Conservation (phyloP, 257 asterid genomes). For the Coffea eugenioides region DNA sequence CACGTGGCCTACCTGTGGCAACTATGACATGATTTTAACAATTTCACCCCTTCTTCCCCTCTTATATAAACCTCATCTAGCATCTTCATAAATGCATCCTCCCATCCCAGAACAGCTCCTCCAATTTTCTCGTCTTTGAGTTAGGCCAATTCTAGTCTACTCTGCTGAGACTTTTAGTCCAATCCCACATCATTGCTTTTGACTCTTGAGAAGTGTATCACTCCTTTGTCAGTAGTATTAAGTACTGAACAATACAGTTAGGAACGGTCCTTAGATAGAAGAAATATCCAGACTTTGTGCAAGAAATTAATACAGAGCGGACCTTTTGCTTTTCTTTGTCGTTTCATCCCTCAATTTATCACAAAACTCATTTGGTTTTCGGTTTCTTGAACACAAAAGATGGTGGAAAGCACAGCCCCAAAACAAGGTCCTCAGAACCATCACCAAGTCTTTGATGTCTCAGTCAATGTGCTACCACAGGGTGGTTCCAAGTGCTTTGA, state of each 20-base stretch:
- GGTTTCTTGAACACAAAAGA: slow-evolving; percentile 31
- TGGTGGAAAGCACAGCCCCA: slow-evolving; percentile 34
- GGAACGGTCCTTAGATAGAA: neutral
- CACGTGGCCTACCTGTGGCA: slow-evolving; percentile 13
- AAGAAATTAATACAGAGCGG: neutral
- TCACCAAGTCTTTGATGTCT: slow-evolving; percentile 47
- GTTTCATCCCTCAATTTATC: neutral
- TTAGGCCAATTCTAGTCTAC: neutral
- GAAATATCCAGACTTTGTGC: slow-evolving; percentile 2
- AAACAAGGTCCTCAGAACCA: slow-evolving; percentile 25
- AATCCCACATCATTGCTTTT: neutral
- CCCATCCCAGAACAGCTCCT: slow-evolving; percentile 2
- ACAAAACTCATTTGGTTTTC: neutral
- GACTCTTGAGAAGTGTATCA: slow-evolving; percentile 17
- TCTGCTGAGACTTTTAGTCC: neutral
- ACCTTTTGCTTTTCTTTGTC: neutral
- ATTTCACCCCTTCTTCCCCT: neutral
- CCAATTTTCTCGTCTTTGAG: neutral
- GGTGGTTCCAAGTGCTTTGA: slow-evolving; percentile 44
- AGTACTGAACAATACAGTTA: slow-evolving; percentile 8
- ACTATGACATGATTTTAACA: no score
- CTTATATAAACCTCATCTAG: slow-evolving; percentile 19
- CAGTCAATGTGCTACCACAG: slow-evolving; percentile 27
- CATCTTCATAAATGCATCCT: slow-evolving; percentile 1
- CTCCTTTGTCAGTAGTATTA: slow-evolving; percentile 11